Base-by-base conservation (phyloP, 805 yeast species). In the Wickerhamiella galacta region DNA sequence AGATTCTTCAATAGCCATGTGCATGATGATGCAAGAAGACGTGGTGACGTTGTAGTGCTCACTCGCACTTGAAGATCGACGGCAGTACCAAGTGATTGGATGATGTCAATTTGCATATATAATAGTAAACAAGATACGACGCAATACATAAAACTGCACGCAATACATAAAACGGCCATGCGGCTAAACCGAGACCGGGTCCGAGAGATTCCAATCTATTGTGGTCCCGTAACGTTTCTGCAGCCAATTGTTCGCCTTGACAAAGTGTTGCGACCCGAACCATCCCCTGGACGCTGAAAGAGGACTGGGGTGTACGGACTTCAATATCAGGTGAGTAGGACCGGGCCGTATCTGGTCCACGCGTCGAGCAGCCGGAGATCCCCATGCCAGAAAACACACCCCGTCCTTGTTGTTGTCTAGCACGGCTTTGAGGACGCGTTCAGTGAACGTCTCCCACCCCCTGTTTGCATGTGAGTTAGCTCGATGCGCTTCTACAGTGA, bases 401-500 rank as follows among this genome's bases (percentile, higher is more conserved):
- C 81, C 82, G n/a, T 61, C 51, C 1, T 52, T 46, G 25, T 51
- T 46, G 6, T 50, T 41, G 10, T 54, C 45, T 15, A 61, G 60
- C 2, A 56, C 60, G 28, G 72, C 70, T 24, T 62, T 57, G 10
- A 90, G 66, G 1, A 74, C 82, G 20, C 69, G 63, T 46, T 70
- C 80, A 0, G 98, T 90, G 51, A 90, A 83, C 22, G 58, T 60
- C 47, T 85, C 95, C 98, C 98, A 90, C 0, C 98, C 98, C 43
- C 64, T 63, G 21, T 72, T 70, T 1, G 95, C 71, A 50, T 90
- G 98, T 9, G 95, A 82, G 47, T 83, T 82, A 8, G 98, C 93
- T 47, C 74, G 71, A 49, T 87, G 95, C 0, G 94, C 94, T 38
- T 75, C 75, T 0, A 90, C 98, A 0, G 96, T 90, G 2, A 90